Conservation (phyloP, 2,329 filamentous ascomycete species). For the Akanthomyces uredinophilus region DNA sequence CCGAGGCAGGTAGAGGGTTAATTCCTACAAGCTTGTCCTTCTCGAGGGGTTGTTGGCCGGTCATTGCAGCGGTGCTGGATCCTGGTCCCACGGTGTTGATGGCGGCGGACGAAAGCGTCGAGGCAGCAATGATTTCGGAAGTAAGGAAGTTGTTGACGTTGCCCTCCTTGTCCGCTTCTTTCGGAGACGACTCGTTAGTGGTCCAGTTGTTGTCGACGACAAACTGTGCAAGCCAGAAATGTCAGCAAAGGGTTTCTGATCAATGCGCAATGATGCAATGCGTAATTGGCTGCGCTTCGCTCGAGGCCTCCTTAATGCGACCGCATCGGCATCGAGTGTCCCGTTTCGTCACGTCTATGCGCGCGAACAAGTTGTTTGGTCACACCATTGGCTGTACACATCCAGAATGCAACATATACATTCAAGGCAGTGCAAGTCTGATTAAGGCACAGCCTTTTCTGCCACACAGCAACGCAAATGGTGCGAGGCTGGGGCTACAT, state of each 20-base stretch:
- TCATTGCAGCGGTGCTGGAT: constrained; percentile 67
- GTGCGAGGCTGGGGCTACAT: not conserved
- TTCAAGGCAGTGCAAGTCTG: not conserved
- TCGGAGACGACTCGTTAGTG: constrained; percentile 72
- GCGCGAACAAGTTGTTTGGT: not conserved
- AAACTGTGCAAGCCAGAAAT: constrained; percentile 54
- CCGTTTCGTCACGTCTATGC: not conserved
- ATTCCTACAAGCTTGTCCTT: constrained; percentile 50
- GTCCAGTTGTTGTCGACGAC: constrained; percentile 92
- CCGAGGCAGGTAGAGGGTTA: constrained; percentile 57
- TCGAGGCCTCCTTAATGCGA: not conserved
- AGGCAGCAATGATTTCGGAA: constrained; percentile 60
- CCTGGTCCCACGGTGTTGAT: constrained; percentile 65
- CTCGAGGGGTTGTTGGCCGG: constrained; percentile 52
- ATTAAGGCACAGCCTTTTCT: not conserved
- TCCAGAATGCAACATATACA: not conserved
- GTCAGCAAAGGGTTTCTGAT: not conserved
- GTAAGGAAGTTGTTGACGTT: constrained; percentile 92
- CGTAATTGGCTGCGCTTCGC: not conserved
- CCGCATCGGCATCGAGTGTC: not conserved
- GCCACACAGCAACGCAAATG: not conserved
- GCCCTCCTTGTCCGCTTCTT: constrained; percentile 75
- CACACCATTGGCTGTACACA: not conserved
- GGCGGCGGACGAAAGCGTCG: constrained; percentile 41
- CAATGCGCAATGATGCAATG: not conserved